These are phyloP conservation scores for Paraglomus occultum DNA, from an alignment of 192 early-diverging fungal genomes.

Conservation along the genomic window DNA sequence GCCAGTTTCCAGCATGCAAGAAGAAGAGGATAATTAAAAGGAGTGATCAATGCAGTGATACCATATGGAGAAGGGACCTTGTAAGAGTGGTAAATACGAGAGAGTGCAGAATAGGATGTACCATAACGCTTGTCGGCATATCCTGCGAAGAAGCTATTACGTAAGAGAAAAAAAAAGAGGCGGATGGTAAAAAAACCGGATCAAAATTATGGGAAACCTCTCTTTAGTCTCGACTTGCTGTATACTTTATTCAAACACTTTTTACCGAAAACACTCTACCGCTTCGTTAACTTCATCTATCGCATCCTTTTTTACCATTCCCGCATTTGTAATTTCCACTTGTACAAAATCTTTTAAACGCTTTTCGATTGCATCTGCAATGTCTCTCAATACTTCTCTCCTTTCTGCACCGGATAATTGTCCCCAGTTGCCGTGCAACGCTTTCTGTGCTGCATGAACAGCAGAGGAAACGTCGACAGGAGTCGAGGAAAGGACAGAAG, in stretches of 20 bases:
- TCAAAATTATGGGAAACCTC: too few species aligned
- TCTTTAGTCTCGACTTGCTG: too few species aligned
- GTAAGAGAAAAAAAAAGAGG: too few species aligned
- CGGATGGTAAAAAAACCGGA: too few species aligned
- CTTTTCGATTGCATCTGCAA: slow-evolving; percentile 53
- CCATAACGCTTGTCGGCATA: too few species aligned
- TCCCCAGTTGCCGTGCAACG: slow-evolving; percentile 53
- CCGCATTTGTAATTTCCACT: slow-evolving; percentile 76
- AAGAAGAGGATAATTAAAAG: slow-evolving; percentile 70
- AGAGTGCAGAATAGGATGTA: too few species aligned
- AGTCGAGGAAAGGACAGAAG: too few species aligned
- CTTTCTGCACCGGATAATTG: slow-evolving; percentile 44
- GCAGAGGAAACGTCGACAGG: slow-evolving; percentile 63
- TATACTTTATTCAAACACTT: too few species aligned
- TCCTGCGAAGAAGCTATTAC: too few species aligned
- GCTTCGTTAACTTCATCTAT: slow-evolving; percentile 63
- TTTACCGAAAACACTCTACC: slow-evolving; percentile 68
- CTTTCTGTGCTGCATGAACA: slow-evolving; percentile 58
- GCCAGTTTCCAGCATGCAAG: slow-evolving; percentile 79
- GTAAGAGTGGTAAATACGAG: too few species aligned
- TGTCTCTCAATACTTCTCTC: slow-evolving; percentile 50
- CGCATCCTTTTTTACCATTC: slow-evolving; percentile 66
- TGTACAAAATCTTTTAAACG: slow-evolving; percentile 47
- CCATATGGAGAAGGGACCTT: too few species aligned
- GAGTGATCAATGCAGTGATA: slow-evolving; percentile 75